Evolutionary conservation across 164 flowering plant genomes (phyloP), one percentile per base, ranked within the genome.

Genomic region (Piper betle): DNA sequence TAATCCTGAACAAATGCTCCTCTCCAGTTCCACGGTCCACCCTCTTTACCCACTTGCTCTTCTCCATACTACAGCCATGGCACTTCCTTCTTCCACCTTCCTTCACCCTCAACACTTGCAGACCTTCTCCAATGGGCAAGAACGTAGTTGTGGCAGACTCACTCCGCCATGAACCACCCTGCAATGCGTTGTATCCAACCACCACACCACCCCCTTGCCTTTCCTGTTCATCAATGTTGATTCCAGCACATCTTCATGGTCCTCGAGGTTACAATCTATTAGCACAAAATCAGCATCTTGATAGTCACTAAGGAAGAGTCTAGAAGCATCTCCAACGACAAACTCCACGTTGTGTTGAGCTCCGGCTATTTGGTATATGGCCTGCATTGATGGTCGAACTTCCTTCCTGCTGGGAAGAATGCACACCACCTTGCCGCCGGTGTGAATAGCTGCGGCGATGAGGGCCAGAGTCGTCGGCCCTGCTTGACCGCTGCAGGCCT

Each of bases 21-120:
- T 90, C 97, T 6, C 97, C 97, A 0, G 97, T 90, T 62, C 78
- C 77, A 39, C 80, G 68, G 61, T 90, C 95, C 6, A 90, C 82
- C 61, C 70, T 81, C 12, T 81, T 82, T 62, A 87, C 71, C 97
- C 97, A 90, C 6, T 63, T 78, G 66, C 88, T 81, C 75, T 48
- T 78, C 76, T 69, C 78, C 11, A 69, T 61, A 55, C 9, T 17
- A 46, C 67, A 70, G 53, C 66, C 57, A 59, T 39, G n/a, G 16
- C 37, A 53, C 57, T 39, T 58, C 43, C 1, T 52, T 57, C 62
- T 60, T 4, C 52, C 53, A 16, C 18, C 57, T 2, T 62, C 75
- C 43, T 60, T 53, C 11, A 81, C 65, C 68, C 83, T 79, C 0
- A 80, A 80, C 57, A 84, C 74, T 33, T 83, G 58, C 71, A 90